These are phyloP conservation scores for Gossypium schwendimanii DNA, from an alignment of 441 rosid species.

Conservation along the genomic window DNA sequence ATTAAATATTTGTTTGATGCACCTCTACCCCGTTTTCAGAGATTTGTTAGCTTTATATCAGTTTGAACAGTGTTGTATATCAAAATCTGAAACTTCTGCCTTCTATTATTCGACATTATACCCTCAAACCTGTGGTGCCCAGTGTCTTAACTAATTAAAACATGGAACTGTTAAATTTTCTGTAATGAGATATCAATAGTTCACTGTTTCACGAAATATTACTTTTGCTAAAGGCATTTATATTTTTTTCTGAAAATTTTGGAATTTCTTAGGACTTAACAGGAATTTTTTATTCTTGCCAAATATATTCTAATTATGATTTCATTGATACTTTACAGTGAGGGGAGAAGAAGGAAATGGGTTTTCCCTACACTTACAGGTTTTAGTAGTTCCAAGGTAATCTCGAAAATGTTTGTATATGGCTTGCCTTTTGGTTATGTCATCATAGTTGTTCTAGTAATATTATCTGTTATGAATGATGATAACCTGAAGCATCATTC, in stretches of 20 bases:
- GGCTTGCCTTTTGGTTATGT: neutral
- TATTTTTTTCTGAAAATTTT: neutral
- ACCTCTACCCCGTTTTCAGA: neutral
- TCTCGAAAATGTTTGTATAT: conserved; percentile 16
- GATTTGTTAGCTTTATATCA: neutral
- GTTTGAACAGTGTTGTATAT: neutral
- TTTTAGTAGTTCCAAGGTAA: conserved; percentile 53
- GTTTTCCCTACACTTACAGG: conserved; percentile 68
- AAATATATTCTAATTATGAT: conserved; percentile 15
- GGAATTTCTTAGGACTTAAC: neutral
- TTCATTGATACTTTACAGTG: conserved; percentile 43
- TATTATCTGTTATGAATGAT: neutral
- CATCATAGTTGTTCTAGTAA: neutral
- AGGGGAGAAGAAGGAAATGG: conserved; percentile 95
- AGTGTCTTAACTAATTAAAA: neutral
- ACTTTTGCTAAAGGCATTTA: neutral
- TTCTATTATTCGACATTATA: neutral
- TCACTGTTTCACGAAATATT: neutral
- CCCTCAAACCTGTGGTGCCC: neutral
- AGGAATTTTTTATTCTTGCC: neutral
- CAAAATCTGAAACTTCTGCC: neutral
- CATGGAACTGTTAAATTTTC: neutral
- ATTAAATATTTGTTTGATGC: neutral
- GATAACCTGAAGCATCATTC: neutral
- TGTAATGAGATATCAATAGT: neutral